Evolutionary conservation across 805 yeast species (phyloP).

Genomic region (Candida caryicola): DNA sequence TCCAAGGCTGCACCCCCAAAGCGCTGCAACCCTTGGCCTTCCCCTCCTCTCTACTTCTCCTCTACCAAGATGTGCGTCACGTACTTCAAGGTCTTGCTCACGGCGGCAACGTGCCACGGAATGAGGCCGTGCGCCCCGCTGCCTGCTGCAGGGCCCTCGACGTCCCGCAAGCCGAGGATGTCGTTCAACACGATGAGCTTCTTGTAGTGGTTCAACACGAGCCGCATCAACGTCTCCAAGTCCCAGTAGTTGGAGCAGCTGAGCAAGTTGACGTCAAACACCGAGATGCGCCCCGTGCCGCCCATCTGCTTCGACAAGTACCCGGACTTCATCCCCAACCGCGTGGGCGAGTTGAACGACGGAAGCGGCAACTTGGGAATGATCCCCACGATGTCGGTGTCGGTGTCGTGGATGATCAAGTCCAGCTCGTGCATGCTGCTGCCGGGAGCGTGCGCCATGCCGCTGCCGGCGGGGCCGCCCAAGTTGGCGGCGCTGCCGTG

Average conservation of each 20-base stretch:
- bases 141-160: neutral
- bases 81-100: constrained; percentile 55
- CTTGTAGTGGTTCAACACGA: constrained; percentile 58
- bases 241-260: constrained; percentile 73
- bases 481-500: constrained; percentile 1
- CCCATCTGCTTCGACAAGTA: constrained; percentile 49
- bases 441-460: neutral
- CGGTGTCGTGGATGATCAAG: constrained; percentile 43
- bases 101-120: constrained; percentile 77
- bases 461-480: constrained; percentile 2
- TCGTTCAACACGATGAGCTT: constrained; percentile 47
- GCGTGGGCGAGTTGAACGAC: constrained; percentile 64
- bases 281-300: constrained; percentile 13
- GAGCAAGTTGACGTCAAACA: constrained; percentile 63
- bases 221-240: constrained; percentile 51
- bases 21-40: no score
- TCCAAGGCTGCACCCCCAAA: no score
- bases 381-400: constrained; percentile 53
- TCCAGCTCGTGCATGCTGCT: constrained; percentile 2
- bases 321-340: constrained; percentile 71
- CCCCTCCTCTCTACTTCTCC: constrained; percentile 6
- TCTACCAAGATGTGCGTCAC: constrained; percentile 57
- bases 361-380: constrained; percentile 62
- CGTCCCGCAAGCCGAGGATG: constrained; percentile 30
- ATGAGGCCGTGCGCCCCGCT: constrained; percentile 32